Percentiles rank a stretch among this genome's conserved stretches.
Conservation (phyloP, 257 asterid species). For the Solanum virginianum region DNA sequence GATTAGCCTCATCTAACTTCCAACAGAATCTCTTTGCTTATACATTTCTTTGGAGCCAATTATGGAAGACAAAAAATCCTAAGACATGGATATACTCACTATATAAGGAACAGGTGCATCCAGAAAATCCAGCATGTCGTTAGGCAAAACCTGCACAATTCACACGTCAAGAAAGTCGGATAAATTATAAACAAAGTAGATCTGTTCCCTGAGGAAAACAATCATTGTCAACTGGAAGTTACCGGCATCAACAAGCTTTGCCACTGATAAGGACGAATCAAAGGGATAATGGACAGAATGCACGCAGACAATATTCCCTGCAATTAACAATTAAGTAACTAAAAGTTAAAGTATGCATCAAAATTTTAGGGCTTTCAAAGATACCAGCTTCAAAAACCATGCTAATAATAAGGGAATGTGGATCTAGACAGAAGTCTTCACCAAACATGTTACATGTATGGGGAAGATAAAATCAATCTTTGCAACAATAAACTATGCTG, state of each 20-base stretch:
- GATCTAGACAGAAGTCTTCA: not conserved
- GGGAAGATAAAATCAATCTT: not conserved
- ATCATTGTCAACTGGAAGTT: conserved; percentile 8
- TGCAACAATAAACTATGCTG: not conserved
- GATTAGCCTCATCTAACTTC: not conserved
- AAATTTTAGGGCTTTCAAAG: not conserved
- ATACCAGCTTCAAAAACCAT: not conserved
- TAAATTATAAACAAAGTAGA: not conserved
- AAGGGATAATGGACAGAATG: conserved; percentile 75
- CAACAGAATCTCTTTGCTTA: not conserved
- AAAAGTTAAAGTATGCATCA: not conserved
- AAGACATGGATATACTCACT: conserved; percentile 38
- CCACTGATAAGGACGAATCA: conserved; percentile 98
- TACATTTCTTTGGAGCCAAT: not conserved
- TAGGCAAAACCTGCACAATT: conserved; percentile 75
- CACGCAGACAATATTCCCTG: conserved; percentile 89
- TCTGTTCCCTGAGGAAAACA: not conserved
- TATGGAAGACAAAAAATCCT: not conserved
- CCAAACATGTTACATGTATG: not conserved
- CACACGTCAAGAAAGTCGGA: conserved; percentile 1
- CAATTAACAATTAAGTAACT: conserved; percentile 11
- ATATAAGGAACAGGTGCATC: conserved; percentile 99
- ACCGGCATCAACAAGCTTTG: conserved; percentile 98
- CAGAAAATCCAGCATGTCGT: conserved; percentile 96
- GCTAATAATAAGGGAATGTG: not conserved